Evolutionary conservation across 1,139 yeast species (phyloP), one percentile per base, ranked within the genome.

Genomic region (Yamadazyma aaseri): DNA sequence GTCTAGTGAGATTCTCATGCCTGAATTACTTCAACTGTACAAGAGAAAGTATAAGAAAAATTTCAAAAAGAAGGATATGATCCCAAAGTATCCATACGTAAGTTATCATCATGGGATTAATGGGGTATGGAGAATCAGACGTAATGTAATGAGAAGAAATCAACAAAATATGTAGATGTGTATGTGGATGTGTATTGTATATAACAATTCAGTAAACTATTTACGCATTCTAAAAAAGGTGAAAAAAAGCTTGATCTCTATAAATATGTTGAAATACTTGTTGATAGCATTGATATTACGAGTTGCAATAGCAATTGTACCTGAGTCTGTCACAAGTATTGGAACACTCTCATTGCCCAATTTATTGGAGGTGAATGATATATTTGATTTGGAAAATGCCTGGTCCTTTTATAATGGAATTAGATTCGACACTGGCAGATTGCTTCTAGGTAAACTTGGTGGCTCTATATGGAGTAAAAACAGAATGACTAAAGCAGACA

Each of bases 121-220:
- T 20, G 82, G 80, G 30, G 73, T 73, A 1, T 76, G 85, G 76
- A 76, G 74, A 45, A 71, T 76, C 1, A 60, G 94, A 40, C 61
- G 85, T 41, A 82, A 81, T 46, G 73, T 81, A n/a, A 62, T 65
- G 59, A 67, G 86, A 56, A 60, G 79, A 31, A 44, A 58, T 7
- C 64, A 60, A 17, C 33, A 25, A n/a, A 28, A 12, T 12, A 11
- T 12, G 7, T 14, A 11, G 25, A 22, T 18, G 21, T 7, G 21
- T 7, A 9, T 18, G 21, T 7, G 9, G 21, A 18, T 6, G 21
- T 18, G 21, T 18, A 7, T 18, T 18, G 12, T 22, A 22, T 8
- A 22, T 11, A 22, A 22, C 10, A 22, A 12, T 6, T 12, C 6
- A 7, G n/a, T 9, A 22, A 12, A 18, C 20, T 7, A 18, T 9